Evolutionary conservation across 371 early-diverging fungal genomes (phyloP).

Genomic region (Circinella umbellata): DNA sequence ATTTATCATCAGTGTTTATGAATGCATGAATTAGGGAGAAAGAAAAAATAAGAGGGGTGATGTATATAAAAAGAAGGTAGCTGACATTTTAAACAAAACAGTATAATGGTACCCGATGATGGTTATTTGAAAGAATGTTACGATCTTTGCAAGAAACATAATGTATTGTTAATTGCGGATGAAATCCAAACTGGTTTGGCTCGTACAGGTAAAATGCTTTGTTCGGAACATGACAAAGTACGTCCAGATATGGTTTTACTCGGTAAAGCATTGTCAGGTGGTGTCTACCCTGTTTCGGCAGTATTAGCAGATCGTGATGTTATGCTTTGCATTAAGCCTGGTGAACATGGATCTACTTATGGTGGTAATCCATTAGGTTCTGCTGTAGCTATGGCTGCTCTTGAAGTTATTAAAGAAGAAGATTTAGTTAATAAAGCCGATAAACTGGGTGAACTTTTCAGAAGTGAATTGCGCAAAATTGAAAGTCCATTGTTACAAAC

Average conservation of each 20-base stretch:
- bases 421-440: slow-evolving; percentile 81
- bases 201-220: slow-evolving; percentile 94
- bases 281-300: slow-evolving; percentile 95
- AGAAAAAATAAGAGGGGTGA: background rate
- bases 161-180: slow-evolving; percentile 96
- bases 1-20: background rate
- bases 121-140: slow-evolving; percentile 87
- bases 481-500: slow-evolving; percentile 77
- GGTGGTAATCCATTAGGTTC: slow-evolving; percentile 97
- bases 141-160: slow-evolving; percentile 94
- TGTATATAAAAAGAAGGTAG: background rate
- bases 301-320: slow-evolving; percentile 88
- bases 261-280: slow-evolving; percentile 96
- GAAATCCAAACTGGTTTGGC: slow-evolving; percentile 98
- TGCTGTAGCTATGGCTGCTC: slow-evolving; percentile 94
- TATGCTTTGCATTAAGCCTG: slow-evolving; percentile 94
- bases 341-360: slow-evolving; percentile 97
- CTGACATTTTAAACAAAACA: slow-evolving; percentile 8
- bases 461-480: slow-evolving; percentile 71
- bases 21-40: too few species aligned
- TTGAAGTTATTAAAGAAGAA: slow-evolving; percentile 95
- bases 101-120: slow-evolving; percentile 92
- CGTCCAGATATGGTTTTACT: slow-evolving; percentile 93
- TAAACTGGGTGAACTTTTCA: slow-evolving; percentile 83
- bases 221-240: slow-evolving; percentile 88